Percentiles rank a stretch among this genome's conserved stretches.
Evolutionary conservation across 2,329 filamentous ascomycete species (phyloP).

Genomic region (Chrysoporthe austroafricana): DNA sequence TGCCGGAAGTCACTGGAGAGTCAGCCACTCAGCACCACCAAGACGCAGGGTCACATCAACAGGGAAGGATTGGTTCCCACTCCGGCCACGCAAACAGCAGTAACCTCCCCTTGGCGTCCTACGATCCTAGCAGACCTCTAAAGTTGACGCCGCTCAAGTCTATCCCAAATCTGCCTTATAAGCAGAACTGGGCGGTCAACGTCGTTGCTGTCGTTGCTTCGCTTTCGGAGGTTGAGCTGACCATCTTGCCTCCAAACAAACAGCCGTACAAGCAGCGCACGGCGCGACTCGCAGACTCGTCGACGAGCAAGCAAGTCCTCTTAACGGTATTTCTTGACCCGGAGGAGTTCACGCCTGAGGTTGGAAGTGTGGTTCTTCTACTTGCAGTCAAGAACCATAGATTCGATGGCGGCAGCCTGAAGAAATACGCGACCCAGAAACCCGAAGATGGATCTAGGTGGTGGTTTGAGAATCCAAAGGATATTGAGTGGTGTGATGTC

Average conservation of each 20-base stretch:
- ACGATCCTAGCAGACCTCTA: constrained; percentile 46
- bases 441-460: constrained; percentile 40
- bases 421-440: constrained; percentile 47
- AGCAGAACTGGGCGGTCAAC: constrained; percentile 62
- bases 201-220: constrained; percentile 54
- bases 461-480: constrained; percentile 56
- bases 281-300: constrained; percentile 55
- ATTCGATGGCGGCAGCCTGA: constrained; percentile 52
- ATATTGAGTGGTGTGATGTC: constrained; percentile 56
- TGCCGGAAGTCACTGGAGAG: background rate
- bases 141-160: constrained; percentile 55
- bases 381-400: constrained; percentile 61
- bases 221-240: constrained; percentile 53
- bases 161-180: constrained; percentile 57
- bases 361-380: constrained; percentile 56
- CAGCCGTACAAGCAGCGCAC: constrained; percentile 49
- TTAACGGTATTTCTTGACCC: constrained; percentile 60
- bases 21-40: constrained; percentile 23
- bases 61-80: constrained; percentile 20
- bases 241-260: constrained; percentile 48
- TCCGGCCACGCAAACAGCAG: constrained; percentile 13
- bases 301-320: constrained; percentile 55
- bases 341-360: constrained; percentile 48
- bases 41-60: constrained; percentile 3
- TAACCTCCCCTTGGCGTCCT: constrained; percentile 44